Base-by-base conservation (phyloP, 2,329 filamentous ascomycete species). In the Colletotrichum sp. region DNA sequence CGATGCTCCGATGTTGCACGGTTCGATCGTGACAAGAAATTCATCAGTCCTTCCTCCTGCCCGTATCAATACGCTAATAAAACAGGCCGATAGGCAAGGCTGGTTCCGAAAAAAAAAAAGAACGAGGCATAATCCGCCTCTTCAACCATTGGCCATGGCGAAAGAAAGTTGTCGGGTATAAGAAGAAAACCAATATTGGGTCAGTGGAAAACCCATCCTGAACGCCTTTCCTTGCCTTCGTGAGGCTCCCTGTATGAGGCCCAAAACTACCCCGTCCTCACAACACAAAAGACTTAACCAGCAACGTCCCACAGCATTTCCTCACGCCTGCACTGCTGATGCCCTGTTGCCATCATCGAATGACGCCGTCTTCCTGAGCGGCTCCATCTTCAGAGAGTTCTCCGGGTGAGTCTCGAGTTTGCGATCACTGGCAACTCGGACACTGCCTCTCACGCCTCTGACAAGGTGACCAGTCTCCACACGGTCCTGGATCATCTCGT, bases 401-500 rank as follows among this genome's bases (percentile, higher is more conserved):
- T 88, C 85, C 55, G 80, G 79, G 67, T 84, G 76, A 13, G 80
- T 79, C 52, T 85, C 85, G 44, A 82, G 78, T 81, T 88, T 89
- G 57, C 85, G 83, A 15, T 77, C 68, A 60, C 88, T 88, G 7
- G 89, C 88, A 44, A 94, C 82, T 65, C 92, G 90, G 67, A 95
- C 90, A 81, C 93, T 95, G 55, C 93, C 94, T 76, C 93, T 89
- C 68, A 87, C 86, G 68, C 93, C 90, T 80, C 94, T 92, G 34
- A 95, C 88, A 26, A 95, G 86, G 71, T 95, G 92, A 26, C 94
- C 95, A 68, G 89, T 92, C 80, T 97, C 95, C 69, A 98, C 94
- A 74, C 94, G 92, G 81, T 96, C 95, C 82, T 96, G 94, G 76
- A 98, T 97, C 96, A 99, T 98, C 85, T 98, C 95, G 81, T 99